Evolutionary conservation across 768 basidiomycete species (phyloP).

Genomic region (Steccherinum ochraceum): DNA sequence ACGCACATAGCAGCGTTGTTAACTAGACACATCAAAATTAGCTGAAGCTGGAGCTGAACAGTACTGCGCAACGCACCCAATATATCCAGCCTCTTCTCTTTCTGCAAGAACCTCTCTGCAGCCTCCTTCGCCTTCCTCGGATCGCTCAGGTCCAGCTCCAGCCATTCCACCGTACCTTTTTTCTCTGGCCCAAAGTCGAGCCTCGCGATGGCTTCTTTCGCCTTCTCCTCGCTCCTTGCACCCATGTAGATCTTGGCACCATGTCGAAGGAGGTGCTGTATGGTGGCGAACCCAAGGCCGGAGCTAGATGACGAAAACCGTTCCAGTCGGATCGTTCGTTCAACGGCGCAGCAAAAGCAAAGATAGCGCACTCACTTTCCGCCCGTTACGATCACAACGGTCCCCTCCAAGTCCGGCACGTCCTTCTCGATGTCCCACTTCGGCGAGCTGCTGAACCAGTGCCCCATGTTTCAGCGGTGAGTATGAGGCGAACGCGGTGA

Average conservation of each 20-base stretch:
- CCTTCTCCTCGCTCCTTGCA: slow-evolving; percentile 27
- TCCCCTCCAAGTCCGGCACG: slow-evolving; percentile 40
- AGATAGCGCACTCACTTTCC: slow-evolving; percentile 31
- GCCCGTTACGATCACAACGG: slow-evolving; percentile 43
- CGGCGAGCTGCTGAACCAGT: too few relatives aligned
- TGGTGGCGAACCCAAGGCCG: slow-evolving; percentile 32
- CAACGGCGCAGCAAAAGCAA: not conserved
- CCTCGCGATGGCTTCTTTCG: slow-evolving; percentile 22
- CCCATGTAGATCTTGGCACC: slow-evolving; percentile 39
- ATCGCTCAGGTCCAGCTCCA: slow-evolving; percentile 34
- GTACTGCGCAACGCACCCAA: slow-evolving; percentile 25
- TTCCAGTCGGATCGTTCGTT: too few relatives aligned
- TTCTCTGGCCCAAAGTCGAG: not conserved
- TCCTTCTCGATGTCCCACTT: slow-evolving; percentile 34
- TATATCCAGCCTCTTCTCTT: slow-evolving; percentile 36
- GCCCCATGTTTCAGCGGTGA: too few relatives aligned
- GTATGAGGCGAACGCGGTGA: too few relatives aligned
- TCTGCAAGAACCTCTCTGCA: slow-evolving; percentile 29
- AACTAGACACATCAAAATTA: slow-evolving; percentile 25
- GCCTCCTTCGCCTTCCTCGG: slow-evolving; percentile 26
- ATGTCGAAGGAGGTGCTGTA: slow-evolving; percentile 30
- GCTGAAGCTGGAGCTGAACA: not conserved
- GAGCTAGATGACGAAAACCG: slow-evolving; percentile 21
- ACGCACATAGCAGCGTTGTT: slow-evolving; percentile 40
- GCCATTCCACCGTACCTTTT: slow-evolving; percentile 18